phyloP scores from a whole-genome alignment of 805 yeast genomes.

The Pichia scutulata region DNA sequence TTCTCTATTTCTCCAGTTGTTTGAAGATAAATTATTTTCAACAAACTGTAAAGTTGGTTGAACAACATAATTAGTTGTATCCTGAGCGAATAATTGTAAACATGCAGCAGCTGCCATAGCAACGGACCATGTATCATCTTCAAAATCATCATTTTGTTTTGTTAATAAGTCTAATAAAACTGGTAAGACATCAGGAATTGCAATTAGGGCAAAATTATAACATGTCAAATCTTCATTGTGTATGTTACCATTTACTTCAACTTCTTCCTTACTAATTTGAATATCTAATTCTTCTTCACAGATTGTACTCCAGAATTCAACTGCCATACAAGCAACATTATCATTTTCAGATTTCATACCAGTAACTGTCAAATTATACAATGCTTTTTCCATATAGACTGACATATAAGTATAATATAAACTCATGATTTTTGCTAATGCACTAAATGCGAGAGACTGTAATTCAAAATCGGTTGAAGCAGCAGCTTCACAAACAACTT shows the following conservation, averaged over 20 bases:
- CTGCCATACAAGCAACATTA: constrained; percentile 94
- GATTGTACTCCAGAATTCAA: constrained; percentile 99
- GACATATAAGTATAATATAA: constrained; percentile 85
- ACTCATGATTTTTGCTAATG: constrained; percentile 86
- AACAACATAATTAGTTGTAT: constrained; percentile 79
- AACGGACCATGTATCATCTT: constrained; percentile 95
- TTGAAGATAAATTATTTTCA: constrained; percentile 53
- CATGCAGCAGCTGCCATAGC: constrained; percentile 99
- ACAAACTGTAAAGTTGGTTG: constrained; percentile 82
- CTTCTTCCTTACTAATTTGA: constrained; percentile 56
- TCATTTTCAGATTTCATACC: constrained; percentile 86
- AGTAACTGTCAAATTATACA: constrained; percentile 78
- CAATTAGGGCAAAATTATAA: constrained; percentile 79
- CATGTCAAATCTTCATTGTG: constrained; percentile 40
- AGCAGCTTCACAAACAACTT: constrained; percentile 98
- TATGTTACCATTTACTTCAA: not conserved
- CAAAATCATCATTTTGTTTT: constrained; percentile 86
- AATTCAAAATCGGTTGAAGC: constrained; percentile 75
- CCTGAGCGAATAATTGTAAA: constrained; percentile 85
- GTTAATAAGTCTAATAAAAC: constrained; percentile 72
- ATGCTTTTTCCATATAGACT: constrained; percentile 94
- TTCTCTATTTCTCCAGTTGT: constrained; percentile 81
- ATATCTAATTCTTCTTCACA: constrained; percentile 94
- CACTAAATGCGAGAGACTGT: constrained; percentile 94
- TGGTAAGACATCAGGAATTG: constrained; percentile 81